Percentiles rank a stretch among this genome's conserved stretches.
Conservation (phyloP, 2,329 filamentous ascomycete species). For the Aspergillus latus region DNA sequence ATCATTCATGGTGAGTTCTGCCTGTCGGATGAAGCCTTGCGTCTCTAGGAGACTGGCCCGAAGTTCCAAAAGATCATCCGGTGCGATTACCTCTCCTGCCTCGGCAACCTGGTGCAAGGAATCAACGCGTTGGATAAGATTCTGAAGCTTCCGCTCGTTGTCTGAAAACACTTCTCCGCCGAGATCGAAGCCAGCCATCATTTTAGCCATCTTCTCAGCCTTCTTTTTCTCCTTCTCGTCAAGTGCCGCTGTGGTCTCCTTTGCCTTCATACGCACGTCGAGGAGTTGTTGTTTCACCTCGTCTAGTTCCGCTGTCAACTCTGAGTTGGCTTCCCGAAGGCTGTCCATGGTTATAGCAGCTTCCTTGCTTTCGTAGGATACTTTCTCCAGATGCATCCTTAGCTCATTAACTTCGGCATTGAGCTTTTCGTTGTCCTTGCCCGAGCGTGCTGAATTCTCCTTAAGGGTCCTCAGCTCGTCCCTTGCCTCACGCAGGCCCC, state of each 20-base stretch:
- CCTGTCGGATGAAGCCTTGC: slow-evolving; percentile 88
- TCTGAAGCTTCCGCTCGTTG: slow-evolving; percentile 81
- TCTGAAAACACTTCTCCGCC: slow-evolving; percentile 90
- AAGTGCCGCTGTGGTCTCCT: slow-evolving; percentile 82
- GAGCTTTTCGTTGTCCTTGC: slow-evolving; percentile 87
- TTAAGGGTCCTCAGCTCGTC: slow-evolving; percentile 84
- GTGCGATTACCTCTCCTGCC: slow-evolving; percentile 73
- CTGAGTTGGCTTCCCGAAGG: slow-evolving; percentile 90
- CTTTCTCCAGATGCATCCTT: slow-evolving; percentile 94
- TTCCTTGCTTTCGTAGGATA: slow-evolving; percentile 95
- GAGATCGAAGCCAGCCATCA: slow-evolving; percentile 98
- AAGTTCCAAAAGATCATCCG: slow-evolving; percentile 76
- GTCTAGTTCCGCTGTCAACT: slow-evolving; percentile 87
- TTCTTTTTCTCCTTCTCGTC: slow-evolving; percentile 99
- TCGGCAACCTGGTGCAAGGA: slow-evolving; percentile 73
- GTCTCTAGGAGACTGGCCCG: slow-evolving; percentile 80
- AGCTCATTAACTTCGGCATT: slow-evolving; percentile 85
- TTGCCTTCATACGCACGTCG: slow-evolving; percentile 94
- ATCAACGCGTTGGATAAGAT: slow-evolving; percentile 81
- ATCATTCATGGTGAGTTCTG: slow-evolving; percentile 80
- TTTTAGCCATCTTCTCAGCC: slow-evolving; percentile 98
- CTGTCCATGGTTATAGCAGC: slow-evolving; percentile 97
- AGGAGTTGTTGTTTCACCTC: slow-evolving; percentile 95
- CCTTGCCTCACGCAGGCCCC: slow-evolving; percentile 75
- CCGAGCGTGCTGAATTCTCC: slow-evolving; percentile 77